Evolutionary conservation across 805 yeast species (phyloP).

Genomic region (Nakazawaea ambrosiae): DNA sequence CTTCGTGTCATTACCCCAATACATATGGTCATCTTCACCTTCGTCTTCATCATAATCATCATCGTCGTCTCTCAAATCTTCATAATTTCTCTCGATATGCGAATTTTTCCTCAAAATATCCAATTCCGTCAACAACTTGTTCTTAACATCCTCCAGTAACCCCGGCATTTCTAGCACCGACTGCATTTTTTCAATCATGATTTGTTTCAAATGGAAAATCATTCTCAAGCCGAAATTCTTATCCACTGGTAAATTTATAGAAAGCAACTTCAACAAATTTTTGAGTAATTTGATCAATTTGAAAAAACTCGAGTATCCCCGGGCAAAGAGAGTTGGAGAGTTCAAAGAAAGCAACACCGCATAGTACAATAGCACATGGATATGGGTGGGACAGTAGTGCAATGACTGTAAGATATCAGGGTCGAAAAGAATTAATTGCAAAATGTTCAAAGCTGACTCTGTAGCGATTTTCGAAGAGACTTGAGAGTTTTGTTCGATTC

Average conservation of each 20-base stretch:
- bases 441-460: slow-evolving; percentile 56
- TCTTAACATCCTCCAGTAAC: slow-evolving; percentile 9
- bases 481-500: slow-evolving; percentile 15
- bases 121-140: slow-evolving; percentile 17
- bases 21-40: slow-evolving; percentile 11
- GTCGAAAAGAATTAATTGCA: slow-evolving; percentile 53
- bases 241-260: slow-evolving; percentile 45
- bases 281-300: slow-evolving; percentile 35
- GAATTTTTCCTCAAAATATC: slow-evolving; percentile 16
- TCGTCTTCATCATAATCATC: slow-evolving; percentile 12
- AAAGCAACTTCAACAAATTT: slow-evolving; percentile 34
- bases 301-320: slow-evolving; percentile 20
- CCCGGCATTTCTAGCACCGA: slow-evolving; percentile 14
- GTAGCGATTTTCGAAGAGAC: slow-evolving; percentile 42
- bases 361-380: slow-evolving; percentile 64
- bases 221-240: slow-evolving; percentile 39
- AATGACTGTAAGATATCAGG: slow-evolving; percentile 48
- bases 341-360: slow-evolving; percentile 52
- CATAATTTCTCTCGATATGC: slow-evolving; percentile 11
- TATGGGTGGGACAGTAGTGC: slow-evolving; percentile 64
- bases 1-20: slow-evolving; percentile 14
- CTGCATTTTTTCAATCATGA: slow-evolving; percentile 21
- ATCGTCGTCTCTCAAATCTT: slow-evolving; percentile 12
- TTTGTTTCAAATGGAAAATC: slow-evolving; percentile 21
- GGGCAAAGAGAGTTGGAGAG: slow-evolving; percentile 29